Evolutionary conservation across 495 filamentous ascomycete species (phyloP).

Genomic region (Cetradonia linearis): DNA sequence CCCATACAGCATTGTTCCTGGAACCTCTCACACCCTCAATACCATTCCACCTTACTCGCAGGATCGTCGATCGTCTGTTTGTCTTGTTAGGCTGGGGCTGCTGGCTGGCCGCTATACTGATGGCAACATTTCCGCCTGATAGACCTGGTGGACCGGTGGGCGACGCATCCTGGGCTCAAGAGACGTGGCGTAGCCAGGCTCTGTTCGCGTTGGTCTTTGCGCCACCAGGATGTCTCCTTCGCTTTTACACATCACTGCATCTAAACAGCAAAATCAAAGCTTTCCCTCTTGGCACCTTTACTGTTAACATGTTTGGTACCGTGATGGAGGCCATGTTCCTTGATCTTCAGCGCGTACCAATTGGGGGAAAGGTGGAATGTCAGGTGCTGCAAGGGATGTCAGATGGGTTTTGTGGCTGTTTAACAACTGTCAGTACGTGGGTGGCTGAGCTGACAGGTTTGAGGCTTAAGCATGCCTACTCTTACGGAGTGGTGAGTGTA

Average conservation of each 20-base stretch:
- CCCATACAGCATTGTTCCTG: constrained; percentile 64
- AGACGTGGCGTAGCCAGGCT: constrained; percentile 62
- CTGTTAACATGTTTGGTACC: constrained; percentile 72
- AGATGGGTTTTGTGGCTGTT: constrained; percentile 85
- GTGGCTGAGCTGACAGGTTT: constrained; percentile 67
- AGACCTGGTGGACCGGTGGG: constrained; percentile 31
- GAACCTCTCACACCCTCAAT: constrained; percentile 47
- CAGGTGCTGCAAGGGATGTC: constrained; percentile 74
- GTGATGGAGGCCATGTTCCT: constrained; percentile 53
- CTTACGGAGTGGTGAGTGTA: constrained; percentile 64
- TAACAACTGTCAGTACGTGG: constrained; percentile 93
- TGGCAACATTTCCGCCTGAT: constrained; percentile 67
- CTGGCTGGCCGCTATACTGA: constrained; percentile 71
- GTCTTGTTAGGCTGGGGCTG: constrained; percentile 56
- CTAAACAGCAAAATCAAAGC: constrained; percentile 55
- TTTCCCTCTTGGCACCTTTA: constrained; percentile 87
- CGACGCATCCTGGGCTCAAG: constrained; percentile 29
- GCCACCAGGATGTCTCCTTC: constrained; percentile 63
- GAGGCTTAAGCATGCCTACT: constrained; percentile 55
- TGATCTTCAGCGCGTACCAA: constrained; percentile 56
- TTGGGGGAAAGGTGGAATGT: constrained; percentile 50
- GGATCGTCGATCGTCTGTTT: constrained; percentile 50
- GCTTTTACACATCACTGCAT: constrained; percentile 59
- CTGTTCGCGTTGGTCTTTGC: constrained; percentile 78
- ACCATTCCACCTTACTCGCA: constrained; percentile 45